phyloP scores from a whole-genome alignment of 768 basidiomycete genomes.

The Mycena belliarum region DNA sequence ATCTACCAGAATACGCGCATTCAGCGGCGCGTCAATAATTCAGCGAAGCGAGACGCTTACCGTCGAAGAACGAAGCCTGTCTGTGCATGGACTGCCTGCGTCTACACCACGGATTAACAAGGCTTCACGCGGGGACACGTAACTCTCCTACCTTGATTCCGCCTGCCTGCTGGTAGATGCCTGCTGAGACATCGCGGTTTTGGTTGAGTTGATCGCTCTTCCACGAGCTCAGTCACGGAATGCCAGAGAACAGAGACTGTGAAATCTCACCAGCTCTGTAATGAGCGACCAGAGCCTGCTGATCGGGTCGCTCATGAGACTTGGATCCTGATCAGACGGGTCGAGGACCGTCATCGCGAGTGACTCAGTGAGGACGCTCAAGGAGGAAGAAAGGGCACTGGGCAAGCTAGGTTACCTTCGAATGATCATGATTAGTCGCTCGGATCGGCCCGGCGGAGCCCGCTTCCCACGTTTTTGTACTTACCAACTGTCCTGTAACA shows the following conservation, averaged over 20 bases:
- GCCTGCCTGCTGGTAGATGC: slow-evolving; percentile 71
- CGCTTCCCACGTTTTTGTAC: no score
- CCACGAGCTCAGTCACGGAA: no score
- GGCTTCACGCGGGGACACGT: not conserved
- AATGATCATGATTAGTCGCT: no score
- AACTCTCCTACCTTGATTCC: slow-evolving; percentile 71
- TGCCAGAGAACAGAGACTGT: no score
- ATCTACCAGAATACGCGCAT: slow-evolving; percentile 42
- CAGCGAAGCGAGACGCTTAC: slow-evolving; percentile 36
- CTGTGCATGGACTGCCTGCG: slow-evolving; percentile 85
- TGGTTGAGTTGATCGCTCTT: slow-evolving; percentile 81
- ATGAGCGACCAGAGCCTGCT: slow-evolving; percentile 67
- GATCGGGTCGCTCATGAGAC: no score
- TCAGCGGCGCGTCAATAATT: not conserved
- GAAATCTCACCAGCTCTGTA: slow-evolving; percentile 77
- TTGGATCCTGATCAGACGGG: not conserved
- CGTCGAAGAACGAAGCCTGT: slow-evolving; percentile 90
- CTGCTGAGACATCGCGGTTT: slow-evolving; percentile 71
- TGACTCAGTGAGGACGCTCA: not conserved
- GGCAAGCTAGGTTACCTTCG: no score
- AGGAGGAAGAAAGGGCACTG: no score
- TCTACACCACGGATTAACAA: slow-evolving; percentile 40
- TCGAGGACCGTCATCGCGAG: not conserved
- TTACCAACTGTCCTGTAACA: no score
- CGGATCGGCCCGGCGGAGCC: no score